These are phyloP conservation scores for Diatrype stigma DNA, from an alignment of 2,329 filamentous ascomycete species.

Conservation along the genomic window DNA sequence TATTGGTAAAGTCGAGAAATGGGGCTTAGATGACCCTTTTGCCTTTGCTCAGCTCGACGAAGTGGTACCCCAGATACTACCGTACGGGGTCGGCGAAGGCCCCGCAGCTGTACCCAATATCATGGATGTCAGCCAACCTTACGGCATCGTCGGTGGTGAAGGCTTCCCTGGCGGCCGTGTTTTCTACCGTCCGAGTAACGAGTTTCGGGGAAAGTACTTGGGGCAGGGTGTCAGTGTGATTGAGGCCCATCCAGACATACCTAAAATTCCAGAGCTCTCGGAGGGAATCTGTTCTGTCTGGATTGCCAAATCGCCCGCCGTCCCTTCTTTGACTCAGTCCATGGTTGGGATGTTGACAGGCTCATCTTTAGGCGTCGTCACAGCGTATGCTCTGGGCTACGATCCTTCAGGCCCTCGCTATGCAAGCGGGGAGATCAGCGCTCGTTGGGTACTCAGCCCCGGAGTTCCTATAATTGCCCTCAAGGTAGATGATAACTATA, in stretches of 20 bases:
- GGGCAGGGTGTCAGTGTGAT: constrained; percentile 56
- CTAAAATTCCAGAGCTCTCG: constrained; percentile 63
- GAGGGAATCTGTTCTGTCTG: constrained; percentile 78
- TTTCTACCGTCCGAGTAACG: constrained; percentile 71
- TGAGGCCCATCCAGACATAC: constrained; percentile 68
- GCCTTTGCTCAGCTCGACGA: constrained; percentile 75
- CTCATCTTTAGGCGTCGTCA: constrained; percentile 78
- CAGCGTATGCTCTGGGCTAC: constrained; percentile 71
- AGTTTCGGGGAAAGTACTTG: constrained; percentile 74
- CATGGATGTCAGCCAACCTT: constrained; percentile 85
- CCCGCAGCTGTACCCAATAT: constrained; percentile 76
- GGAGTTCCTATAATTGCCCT: constrained; percentile 88
- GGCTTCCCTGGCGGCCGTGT: constrained; percentile 78
- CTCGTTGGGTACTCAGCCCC: constrained; percentile 85
- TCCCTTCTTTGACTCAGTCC: constrained; percentile 69
- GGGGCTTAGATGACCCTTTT: constrained; percentile 75
- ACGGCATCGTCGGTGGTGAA: constrained; percentile 80
- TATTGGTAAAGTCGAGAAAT: constrained; percentile 70
- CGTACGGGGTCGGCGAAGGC: constrained; percentile 75
- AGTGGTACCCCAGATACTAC: constrained; percentile 65
- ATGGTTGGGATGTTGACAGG: constrained; percentile 79
- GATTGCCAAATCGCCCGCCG: constrained; percentile 77
- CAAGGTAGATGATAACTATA: constrained; percentile 79
- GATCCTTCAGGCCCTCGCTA: constrained; percentile 57
- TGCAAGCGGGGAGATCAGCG: constrained; percentile 72